phyloP scores from a whole-genome alignment of 169 alveolate species.

The Babesia bigemina region DNA sequence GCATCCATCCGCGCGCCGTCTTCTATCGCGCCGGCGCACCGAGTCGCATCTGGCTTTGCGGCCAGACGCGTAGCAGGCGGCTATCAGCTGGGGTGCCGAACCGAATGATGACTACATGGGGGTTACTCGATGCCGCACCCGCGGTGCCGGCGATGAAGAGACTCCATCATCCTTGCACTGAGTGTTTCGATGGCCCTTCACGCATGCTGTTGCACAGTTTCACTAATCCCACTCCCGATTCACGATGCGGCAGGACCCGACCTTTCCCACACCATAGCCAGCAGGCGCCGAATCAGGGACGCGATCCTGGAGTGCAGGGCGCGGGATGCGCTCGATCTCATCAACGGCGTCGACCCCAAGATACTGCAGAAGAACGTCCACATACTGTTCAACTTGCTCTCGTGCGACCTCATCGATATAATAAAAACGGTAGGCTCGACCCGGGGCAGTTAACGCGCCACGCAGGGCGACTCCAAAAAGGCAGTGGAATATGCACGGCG shows the following conservation, averaged over 20 bases:
- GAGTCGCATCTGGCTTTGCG: too few relatives aligned
- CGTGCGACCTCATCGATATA: conserved; percentile 39
- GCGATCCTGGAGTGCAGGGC: conserved; percentile 54
- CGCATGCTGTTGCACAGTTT: background rate
- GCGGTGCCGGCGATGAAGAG: conserved; percentile 6
- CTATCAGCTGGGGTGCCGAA: background rate
- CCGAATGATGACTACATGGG: conserved; percentile 25
- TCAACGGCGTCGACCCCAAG: conserved; percentile 32
- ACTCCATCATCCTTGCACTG: conserved; percentile 61
- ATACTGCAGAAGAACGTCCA: conserved; percentile 52
- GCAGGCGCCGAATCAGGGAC: conserved; percentile 29
- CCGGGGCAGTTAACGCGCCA: background rate
- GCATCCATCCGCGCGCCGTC: background rate
- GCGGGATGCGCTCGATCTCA: conserved; percentile 36
- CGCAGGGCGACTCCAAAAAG: conserved; percentile 34
- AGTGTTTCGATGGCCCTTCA: background rate
- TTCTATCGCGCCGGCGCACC: background rate
- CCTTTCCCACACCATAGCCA: conserved; percentile 34
- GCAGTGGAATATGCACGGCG: conserved; percentile 53
- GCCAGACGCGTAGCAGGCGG: too few relatives aligned
- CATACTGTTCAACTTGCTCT: conserved; percentile 33
- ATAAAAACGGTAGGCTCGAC: conserved; percentile 14
- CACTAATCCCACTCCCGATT: background rate
- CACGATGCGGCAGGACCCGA: conserved; percentile 17
- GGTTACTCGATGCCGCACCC: background rate